Conservation (phyloP, 257 asterid genomes). For the Coffea eugenioides region DNA sequence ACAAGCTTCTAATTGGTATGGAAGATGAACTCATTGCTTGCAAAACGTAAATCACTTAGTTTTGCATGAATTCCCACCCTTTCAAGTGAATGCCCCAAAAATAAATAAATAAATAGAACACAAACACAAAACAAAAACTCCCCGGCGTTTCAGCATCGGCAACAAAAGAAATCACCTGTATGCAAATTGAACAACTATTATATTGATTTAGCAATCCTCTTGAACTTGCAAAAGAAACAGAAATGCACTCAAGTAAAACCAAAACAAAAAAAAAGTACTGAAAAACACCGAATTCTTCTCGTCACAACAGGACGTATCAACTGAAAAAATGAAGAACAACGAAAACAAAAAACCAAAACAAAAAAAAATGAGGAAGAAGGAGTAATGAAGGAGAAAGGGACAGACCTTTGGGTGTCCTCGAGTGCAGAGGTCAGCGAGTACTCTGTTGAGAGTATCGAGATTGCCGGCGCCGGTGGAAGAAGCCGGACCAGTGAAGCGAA, state of each 20-base stretch:
- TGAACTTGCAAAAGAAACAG: not conserved
- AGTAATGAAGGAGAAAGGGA: not conserved
- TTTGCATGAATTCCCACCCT: not conserved
- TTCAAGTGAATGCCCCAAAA: not conserved
- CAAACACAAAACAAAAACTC: not conserved
- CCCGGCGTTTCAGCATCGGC: not conserved
- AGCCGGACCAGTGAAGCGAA: conserved; percentile 60
- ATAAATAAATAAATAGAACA: too few species aligned
- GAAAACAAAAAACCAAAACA: not conserved
- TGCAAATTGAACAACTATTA: not conserved
- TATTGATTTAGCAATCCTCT: not conserved
- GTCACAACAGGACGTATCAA: not conserved
- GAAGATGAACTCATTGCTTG: not conserved
- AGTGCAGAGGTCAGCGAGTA: conserved; percentile 68
- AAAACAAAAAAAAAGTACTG: not conserved
- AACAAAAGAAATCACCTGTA: not conserved
- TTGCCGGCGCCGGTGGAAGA: conserved; percentile 59
- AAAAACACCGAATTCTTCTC: not conserved
- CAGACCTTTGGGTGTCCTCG: conserved; percentile 71
- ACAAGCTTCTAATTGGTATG: not conserved
- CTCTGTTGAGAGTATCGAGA: conserved; percentile 65
- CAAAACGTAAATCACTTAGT: not conserved
- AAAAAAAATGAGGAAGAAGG: not conserved
- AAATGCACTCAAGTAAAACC: not conserved
- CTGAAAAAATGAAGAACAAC: conserved; percentile 5